Conservation (phyloP, 2,329 filamentous ascomycete genomes). For the Ramularia endophylla region DNA sequence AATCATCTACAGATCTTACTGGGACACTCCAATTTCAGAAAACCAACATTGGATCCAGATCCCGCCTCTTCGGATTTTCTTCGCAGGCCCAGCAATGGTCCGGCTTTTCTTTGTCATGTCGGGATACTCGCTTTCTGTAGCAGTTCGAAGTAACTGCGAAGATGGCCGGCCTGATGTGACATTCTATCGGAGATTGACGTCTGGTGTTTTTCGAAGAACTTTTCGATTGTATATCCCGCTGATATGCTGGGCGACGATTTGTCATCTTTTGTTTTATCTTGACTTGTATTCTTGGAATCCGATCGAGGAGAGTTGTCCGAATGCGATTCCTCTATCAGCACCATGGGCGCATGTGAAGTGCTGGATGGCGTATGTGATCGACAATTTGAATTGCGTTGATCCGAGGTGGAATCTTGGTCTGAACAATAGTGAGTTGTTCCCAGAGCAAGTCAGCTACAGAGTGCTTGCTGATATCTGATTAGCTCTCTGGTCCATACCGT, state of each 20-base stretch:
- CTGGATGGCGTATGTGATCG: background rate
- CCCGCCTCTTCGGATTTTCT: slow-evolving; percentile 50
- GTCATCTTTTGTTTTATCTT: slow-evolving; percentile 2
- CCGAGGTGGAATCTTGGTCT: slow-evolving; percentile 4
- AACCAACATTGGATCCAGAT: slow-evolving; percentile 37
- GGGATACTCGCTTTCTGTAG: slow-evolving; percentile 52
- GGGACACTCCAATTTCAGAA: slow-evolving; percentile 2
- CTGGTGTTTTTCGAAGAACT: slow-evolving; percentile 1
- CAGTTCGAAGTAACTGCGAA: background rate
- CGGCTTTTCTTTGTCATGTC: slow-evolving; percentile 58
- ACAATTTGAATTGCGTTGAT: slow-evolving; percentile 1
- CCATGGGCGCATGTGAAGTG: slow-evolving; percentile 3
- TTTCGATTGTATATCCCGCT: slow-evolving; percentile 6
- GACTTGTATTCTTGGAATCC: background rate
- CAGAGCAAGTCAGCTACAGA: too few species aligned
- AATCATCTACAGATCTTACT: slow-evolving; percentile 8
- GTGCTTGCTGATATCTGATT: too few species aligned
- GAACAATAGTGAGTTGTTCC: background rate
- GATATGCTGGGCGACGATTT: background rate
- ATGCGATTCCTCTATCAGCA: background rate
- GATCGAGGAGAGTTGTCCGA: slow-evolving; percentile 1
- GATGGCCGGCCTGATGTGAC: background rate
- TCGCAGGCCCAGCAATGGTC: slow-evolving; percentile 46
- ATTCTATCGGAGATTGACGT: slow-evolving; percentile 6
- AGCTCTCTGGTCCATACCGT: slow-evolving; percentile 3